Conservation (phyloP, 2,329 filamentous ascomycete genomes). For the Cryoendolithus antarcticus region DNA sequence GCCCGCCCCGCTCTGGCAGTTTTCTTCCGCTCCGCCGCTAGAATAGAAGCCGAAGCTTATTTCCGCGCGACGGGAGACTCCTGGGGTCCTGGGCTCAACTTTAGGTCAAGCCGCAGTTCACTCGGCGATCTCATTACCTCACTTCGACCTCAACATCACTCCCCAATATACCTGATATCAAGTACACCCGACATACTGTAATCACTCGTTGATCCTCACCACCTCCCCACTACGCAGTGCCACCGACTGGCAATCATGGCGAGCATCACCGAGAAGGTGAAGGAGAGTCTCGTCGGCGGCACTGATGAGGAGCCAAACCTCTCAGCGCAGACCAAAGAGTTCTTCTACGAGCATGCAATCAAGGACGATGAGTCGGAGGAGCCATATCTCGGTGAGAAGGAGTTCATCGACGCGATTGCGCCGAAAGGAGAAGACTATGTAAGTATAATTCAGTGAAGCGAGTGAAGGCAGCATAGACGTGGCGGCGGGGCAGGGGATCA, state of each 20-base stretch:
- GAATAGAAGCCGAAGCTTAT: too few relatives aligned
- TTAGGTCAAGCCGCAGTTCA: too few relatives aligned
- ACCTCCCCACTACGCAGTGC: conserved; percentile 16
- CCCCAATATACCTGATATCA: too few relatives aligned
- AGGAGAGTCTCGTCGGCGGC: conserved; percentile 48
- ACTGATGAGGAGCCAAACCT: conserved; percentile 45
- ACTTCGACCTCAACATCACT: too few relatives aligned
- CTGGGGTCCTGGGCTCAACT: too few relatives aligned
- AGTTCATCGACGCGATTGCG: conserved; percentile 84
- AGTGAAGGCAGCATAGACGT: background rate
- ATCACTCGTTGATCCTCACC: too few relatives aligned
- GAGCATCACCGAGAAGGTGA: conserved; percentile 57
- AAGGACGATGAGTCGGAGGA: conserved; percentile 67
- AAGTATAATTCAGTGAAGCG: conserved; percentile 9
- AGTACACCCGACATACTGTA: too few relatives aligned
- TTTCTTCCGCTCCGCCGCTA: too few relatives aligned
- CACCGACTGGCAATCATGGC: conserved; percentile 20
- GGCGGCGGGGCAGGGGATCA: background rate
- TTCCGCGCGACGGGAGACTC: too few relatives aligned
- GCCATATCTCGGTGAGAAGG: conserved; percentile 65
- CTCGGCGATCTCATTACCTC: too few relatives aligned
- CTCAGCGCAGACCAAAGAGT: conserved; percentile 61
- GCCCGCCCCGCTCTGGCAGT: too few relatives aligned
- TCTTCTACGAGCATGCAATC: conserved; percentile 64
- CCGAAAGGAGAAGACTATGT: conserved; percentile 84